Percentiles rank a stretch among this genome's conserved stretches.
Conservation (phyloP, 163 green algal species). For the Trebouxiophyceae sp. region DNA sequence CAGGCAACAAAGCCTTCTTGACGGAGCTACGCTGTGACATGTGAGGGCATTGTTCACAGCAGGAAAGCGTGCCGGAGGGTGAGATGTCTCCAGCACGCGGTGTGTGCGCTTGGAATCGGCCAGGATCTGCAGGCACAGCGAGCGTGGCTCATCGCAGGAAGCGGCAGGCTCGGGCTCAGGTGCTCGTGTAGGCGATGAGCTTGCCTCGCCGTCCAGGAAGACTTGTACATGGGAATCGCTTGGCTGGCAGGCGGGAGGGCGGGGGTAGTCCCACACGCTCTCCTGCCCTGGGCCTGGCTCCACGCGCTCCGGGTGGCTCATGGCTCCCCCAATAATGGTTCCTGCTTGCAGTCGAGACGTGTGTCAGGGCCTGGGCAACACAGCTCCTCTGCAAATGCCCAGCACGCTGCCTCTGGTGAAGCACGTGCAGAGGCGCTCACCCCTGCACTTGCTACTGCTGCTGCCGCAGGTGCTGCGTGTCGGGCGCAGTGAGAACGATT, state of each 20-base stretch:
- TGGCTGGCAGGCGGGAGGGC: background rate
- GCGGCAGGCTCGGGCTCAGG: too few relatives aligned
- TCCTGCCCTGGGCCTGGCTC: constrained; percentile 4
- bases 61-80: constrained; percentile 16
- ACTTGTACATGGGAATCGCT: background rate
- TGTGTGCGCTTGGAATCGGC: constrained; percentile 1
- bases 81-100: constrained; percentile 15
- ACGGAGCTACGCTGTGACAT: background rate
- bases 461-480: too few relatives aligned
- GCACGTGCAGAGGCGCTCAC: background rate
- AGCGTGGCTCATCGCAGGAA: too few relatives aligned
- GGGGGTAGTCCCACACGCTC: constrained; percentile 16
- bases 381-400: background rate
- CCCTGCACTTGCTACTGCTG: too few relatives aligned
- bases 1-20: background rate
- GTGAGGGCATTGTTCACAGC: too few relatives aligned
- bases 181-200: too few relatives aligned
- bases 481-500: too few relatives aligned
- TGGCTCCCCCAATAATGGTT: background rate
- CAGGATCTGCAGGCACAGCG: too few relatives aligned
- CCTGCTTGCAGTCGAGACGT: background rate
- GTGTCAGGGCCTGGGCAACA: background rate
- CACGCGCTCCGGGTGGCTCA: background rate
- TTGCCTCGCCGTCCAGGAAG: constrained; percentile 5
- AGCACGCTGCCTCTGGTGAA: background rate